Percentiles rank a stretch among this genome's conserved stretches.
Conservation (phyloP, 352 stramenopile species). For the Phytophthora nicotianae region DNA sequence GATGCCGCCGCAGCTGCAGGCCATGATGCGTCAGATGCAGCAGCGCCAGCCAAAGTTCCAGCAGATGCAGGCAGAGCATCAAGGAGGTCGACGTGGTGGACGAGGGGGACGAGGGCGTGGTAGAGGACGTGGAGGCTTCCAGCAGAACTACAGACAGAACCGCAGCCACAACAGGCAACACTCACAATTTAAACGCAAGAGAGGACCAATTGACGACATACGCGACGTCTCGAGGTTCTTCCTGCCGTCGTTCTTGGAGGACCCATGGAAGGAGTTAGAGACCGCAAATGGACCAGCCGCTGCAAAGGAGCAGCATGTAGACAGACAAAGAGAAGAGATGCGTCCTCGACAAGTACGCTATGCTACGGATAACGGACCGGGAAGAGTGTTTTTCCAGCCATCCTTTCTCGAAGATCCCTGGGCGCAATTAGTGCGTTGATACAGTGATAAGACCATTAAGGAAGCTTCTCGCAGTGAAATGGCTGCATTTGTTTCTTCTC, state of each 20-base stretch:
- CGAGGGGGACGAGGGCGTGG: constrained; percentile 24
- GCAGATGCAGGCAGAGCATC: constrained; percentile 24
- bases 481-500: background rate
- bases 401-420: constrained; percentile 76
- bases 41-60: constrained; percentile 47
- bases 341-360: constrained; percentile 21
- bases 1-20: constrained; percentile 55
- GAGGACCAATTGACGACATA: constrained; percentile 48
- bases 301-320: background rate
- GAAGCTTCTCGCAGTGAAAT: constrained; percentile 3
- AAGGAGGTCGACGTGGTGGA: constrained; percentile 21
- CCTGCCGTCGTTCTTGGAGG: constrained; percentile 65
- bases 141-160: constrained; percentile 29
- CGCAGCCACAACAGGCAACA: constrained; percentile 8
- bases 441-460: constrained; percentile 4
- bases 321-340: constrained; percentile 22
- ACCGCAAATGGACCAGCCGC: background rate
- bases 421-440: constrained; percentile 20
- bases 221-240: constrained; percentile 60
- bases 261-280: constrained; percentile 63
- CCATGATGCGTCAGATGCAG: constrained; percentile 64
- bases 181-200: constrained; percentile 52
- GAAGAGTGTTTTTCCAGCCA: constrained; percentile 71
- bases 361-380: constrained; percentile 23
- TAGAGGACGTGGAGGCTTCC: constrained; percentile 28